Evolutionary conservation across 441 rosid genomes (phyloP).

Genomic region (Isatis lusitanica): DNA sequence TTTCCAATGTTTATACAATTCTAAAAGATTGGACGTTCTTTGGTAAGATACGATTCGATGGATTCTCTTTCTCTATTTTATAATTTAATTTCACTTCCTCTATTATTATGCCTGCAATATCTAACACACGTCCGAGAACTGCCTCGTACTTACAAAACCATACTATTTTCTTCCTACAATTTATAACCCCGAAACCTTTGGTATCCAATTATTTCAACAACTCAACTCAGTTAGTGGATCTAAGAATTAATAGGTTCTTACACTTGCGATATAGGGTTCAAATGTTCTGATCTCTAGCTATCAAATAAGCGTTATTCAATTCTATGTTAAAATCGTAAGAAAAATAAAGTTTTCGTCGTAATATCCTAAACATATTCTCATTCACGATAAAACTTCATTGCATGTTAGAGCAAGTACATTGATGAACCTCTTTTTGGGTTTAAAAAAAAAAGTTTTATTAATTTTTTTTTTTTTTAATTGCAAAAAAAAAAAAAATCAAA

Average conservation of each 20-base stretch:
- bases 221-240: background rate
- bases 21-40: background rate
- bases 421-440: too few species aligned
- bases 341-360: too few species aligned
- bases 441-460: too few species aligned
- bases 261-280: background rate
- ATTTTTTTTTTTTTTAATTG: too few species aligned
- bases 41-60: slow-evolving; percentile 31
- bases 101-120: slow-evolving; percentile 34
- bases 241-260: background rate
- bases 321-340: background rate
- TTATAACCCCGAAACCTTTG: slow-evolving; percentile 10
- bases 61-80: slow-evolving; percentile 22
- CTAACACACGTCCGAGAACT: slow-evolving; percentile 36
- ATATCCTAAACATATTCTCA: background rate
- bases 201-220: slow-evolving; percentile 15
- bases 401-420: too few species aligned
- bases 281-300: background rate
- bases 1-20: background rate
- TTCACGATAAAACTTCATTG: background rate
- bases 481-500: too few species aligned
- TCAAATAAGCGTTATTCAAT: background rate
- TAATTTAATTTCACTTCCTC: slow-evolving; percentile 7
- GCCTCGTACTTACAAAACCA: slow-evolving; percentile 36
- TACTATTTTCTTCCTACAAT: slow-evolving; percentile 4